These are phyloP conservation scores for Cruciata laevipes DNA, from an alignment of 257 asterid genomes.

Conservation along the genomic window DNA sequence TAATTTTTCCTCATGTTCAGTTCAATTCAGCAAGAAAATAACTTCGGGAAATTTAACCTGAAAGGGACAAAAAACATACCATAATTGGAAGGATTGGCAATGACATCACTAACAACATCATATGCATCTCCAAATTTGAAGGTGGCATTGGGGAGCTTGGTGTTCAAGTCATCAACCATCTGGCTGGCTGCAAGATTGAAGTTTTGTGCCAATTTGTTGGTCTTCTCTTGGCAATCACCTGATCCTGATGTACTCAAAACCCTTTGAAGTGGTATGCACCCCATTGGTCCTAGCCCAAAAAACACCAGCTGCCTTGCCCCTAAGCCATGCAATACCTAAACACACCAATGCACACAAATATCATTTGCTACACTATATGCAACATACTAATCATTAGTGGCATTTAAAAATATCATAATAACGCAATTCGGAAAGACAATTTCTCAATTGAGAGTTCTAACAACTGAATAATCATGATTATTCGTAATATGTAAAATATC, in stretches of 20 bases:
- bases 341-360: background rate
- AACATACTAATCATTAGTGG: too few species aligned
- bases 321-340: conserved; percentile 57
- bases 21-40: too few species aligned
- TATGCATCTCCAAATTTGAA: conserved; percentile 76
- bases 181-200: conserved; percentile 50
- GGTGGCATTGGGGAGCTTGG: conserved; percentile 58
- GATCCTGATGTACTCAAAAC: conserved; percentile 55
- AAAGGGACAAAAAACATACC: conserved; percentile 42
- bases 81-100: conserved; percentile 48
- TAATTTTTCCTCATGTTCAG: too few species aligned
- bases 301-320: conserved; percentile 73
- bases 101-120: conserved; percentile 69
- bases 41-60: too few species aligned
- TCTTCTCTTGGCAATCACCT: conserved; percentile 64
- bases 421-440: too few species aligned
- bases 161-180: conserved; percentile 35
- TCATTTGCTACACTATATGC: background rate
- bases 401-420: too few species aligned
- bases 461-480: too few species aligned
- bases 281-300: conserved; percentile 94
- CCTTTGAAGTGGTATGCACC: conserved; percentile 92
- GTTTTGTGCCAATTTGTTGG: conserved; percentile 55
- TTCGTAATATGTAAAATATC: too few species aligned
- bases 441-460: too few species aligned